Base-by-base conservation (phyloP, 202 grass and related monocot species). In the Brachypodium distachyon region DNA sequence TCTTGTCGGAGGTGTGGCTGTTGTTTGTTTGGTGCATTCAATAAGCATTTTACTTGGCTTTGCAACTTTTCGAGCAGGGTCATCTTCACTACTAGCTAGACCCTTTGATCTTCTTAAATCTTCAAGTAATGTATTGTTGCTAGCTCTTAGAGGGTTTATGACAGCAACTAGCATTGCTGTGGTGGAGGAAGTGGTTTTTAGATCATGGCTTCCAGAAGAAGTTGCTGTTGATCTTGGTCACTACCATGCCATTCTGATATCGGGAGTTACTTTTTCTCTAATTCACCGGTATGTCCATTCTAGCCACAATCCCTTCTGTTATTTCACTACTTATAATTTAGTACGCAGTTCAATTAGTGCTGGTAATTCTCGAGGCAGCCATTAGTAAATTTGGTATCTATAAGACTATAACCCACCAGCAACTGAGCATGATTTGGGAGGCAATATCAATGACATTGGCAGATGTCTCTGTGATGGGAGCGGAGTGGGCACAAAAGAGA, bases 201-300 rank as follows among this genome's bases (percentile, higher is more conserved):
- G 91, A 76, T 92, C 95, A 61, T 98, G 95, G 95, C 89, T 98
- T 77, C 80, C 81, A 61, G 87, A 90, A 86, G 91, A 98, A 94
- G 76, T 92, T 75, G 47, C 85, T 58, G 95, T 87, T 78, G 95
- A 94, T 27, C 74, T 90, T 78, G 95, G 95, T 34, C 90, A 94
- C 74, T 78, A 88, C 79, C 77, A 42, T 43, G 89, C 91, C 58
- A 80, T 98, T 77, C 13, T 94, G 40, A 86, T 98, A 58, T 94
- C 95, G 80, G 95, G 87, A 59, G 43, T 94, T 60, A 59, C 67
- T 9, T 94, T 94, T 86, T 94, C 89, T 81, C 48, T 94, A 61
- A 88, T 98, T 88, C 87, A 98, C 78, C 55, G 95, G 95, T 98
- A 90, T 69, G 39, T 48, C 70, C 12, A 79, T 68, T 83, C 19